Evolutionary conservation across 495 filamentous ascomycete genomes (phyloP).

Genomic region (Talaromyces adpressus): DNA sequence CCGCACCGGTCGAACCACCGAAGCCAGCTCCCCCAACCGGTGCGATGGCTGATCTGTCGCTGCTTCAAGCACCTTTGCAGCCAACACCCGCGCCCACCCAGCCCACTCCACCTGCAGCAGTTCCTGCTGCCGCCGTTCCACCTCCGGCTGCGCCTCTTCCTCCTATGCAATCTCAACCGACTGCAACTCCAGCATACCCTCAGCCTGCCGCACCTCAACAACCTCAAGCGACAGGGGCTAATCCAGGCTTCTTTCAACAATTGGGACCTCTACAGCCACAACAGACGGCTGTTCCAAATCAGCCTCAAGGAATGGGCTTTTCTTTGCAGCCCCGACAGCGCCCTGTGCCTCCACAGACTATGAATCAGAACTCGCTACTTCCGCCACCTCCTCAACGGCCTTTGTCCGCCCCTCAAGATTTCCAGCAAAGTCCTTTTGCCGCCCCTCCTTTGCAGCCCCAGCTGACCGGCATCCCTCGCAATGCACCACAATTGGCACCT

Average conservation of each 20-base stretch:
- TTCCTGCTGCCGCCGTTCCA: constrained; percentile 18
- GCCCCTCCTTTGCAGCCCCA: constrained; percentile 75
- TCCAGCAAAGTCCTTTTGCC: constrained; percentile 65
- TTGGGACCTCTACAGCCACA: constrained; percentile 30
- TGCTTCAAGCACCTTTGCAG: constrained; percentile 68
- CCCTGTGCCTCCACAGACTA: constrained; percentile 60
- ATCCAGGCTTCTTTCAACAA: constrained; percentile 44
- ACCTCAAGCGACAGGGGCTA: constrained; percentile 44
- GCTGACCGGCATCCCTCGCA: constrained; percentile 62
- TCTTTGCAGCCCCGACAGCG: constrained; percentile 55
- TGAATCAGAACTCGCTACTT: constrained; percentile 58
- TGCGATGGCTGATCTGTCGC: constrained; percentile 70
- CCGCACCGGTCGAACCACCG: constrained; percentile 34
- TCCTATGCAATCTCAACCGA: constrained; percentile 36
- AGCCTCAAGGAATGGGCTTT: constrained; percentile 19
- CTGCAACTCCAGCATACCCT: constrained; percentile 29
- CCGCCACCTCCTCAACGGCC: constrained; percentile 80
- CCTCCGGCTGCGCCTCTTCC: constrained; percentile 25
- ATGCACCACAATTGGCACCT: constrained; percentile 50
- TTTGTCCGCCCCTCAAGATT: constrained; percentile 82
- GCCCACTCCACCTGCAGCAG: constrained; percentile 27
- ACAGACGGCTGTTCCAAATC: constrained; percentile 13
- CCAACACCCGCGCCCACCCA: constrained; percentile 55
- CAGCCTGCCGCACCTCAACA: constrained; percentile 42
- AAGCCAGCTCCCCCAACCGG: constrained; percentile 53